These are phyloP conservation scores for Hortiboletus campestris DNA, from an alignment of 768 basidiomycete species.

Conservation along the genomic window DNA sequence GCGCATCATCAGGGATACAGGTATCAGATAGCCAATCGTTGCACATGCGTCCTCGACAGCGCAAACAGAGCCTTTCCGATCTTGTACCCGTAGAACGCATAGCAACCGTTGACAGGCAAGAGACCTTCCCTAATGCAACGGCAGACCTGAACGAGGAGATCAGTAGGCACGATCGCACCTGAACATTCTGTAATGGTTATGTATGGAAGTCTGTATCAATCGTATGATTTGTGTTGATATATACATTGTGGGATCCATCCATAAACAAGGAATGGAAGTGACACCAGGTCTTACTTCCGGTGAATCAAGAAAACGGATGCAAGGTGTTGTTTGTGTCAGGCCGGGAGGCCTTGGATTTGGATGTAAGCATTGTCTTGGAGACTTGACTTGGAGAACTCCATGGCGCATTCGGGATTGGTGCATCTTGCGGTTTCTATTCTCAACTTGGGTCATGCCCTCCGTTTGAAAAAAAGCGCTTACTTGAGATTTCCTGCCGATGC, in stretches of 20 bases:
- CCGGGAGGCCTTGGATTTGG: constrained; percentile 38
- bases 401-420: constrained; percentile 40
- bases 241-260: constrained; percentile 28
- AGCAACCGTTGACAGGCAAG: constrained; percentile 53
- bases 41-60: constrained; percentile 50
- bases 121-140: constrained; percentile 64
- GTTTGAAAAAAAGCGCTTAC: constrained; percentile 26
- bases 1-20: constrained; percentile 17
- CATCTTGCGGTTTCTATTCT: constrained; percentile 22
- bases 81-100: constrained; percentile 62
- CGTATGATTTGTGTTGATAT: constrained; percentile 26
- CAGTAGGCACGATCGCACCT: constrained; percentile 30
- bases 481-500: constrained; percentile 34
- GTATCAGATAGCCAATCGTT: constrained; percentile 38
- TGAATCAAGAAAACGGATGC: not conserved
- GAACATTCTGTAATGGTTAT: constrained; percentile 15
- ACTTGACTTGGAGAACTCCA: constrained; percentile 41
- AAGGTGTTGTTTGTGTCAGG: constrained; percentile 16
- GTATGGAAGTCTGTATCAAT: constrained; percentile 19
- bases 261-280: constrained; percentile 8
- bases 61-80: constrained; percentile 65
- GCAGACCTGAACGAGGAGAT: constrained; percentile 67
- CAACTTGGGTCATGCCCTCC: constrained; percentile 3
- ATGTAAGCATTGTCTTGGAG: constrained; percentile 42
- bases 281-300: constrained; percentile 22